Conservation (phyloP, 495 filamentous ascomycete species). For the Cudoniella acicularis region DNA sequence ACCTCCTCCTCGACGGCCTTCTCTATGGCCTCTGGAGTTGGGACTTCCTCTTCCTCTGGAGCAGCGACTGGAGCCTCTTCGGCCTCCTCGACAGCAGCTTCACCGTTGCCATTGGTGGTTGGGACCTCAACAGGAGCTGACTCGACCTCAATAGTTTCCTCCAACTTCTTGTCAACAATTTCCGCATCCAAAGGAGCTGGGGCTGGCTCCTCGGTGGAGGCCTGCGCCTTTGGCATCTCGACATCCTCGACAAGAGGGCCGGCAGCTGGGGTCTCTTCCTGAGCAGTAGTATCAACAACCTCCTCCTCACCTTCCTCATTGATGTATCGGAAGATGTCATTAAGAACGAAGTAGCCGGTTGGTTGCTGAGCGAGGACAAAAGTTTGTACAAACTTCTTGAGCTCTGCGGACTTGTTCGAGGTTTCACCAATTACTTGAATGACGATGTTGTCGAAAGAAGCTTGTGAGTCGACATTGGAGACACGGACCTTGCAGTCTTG, state of each 20-base stretch:
- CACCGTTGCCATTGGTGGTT: conserved; percentile 33
- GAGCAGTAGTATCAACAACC: conserved; percentile 37
- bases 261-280: conserved; percentile 40
- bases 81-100: conserved; percentile 24
- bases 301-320: conserved; percentile 69
- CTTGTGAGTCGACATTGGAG: conserved; percentile 95
- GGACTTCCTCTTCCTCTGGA: conserved; percentile 21
- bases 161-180: conserved; percentile 45
- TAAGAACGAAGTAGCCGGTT: conserved; percentile 96
- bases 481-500: conserved; percentile 98
- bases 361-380: conserved; percentile 95
- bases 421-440: conserved; percentile 98
- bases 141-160: conserved; percentile 33
- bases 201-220: conserved; percentile 33
- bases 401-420: conserved; percentile 83
- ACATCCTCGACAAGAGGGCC: conserved; percentile 46
- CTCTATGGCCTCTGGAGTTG: conserved; percentile 28
- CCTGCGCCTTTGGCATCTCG: conserved; percentile 35
- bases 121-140: conserved; percentile 26
- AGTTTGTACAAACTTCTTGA: conserved; percentile 96
- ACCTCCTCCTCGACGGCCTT: conserved; percentile 31
- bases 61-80: conserved; percentile 26
- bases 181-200: conserved; percentile 39
- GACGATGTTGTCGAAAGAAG: conserved; percentile 85
- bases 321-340: conserved; percentile 95